Percentiles rank a stretch among this genome's conserved stretches.
phyloP scores from a whole-genome alignment of 2,329 filamentous ascomycete genomes.

The Fusarium metavorans region DNA sequence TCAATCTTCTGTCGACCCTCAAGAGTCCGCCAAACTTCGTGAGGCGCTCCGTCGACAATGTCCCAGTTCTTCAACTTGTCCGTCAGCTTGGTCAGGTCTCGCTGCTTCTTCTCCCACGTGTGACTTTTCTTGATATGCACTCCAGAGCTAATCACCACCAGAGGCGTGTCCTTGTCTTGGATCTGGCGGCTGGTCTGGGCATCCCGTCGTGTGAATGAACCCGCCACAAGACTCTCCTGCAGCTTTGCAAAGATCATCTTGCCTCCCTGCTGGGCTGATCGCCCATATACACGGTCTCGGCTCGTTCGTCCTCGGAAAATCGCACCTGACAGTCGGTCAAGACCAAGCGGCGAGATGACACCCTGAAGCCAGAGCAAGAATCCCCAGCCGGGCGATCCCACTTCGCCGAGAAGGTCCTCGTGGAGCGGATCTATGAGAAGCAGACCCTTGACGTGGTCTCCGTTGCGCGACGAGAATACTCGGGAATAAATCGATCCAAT shows the following conservation, averaged over 20 bases:
- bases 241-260: slow-evolving; percentile 91
- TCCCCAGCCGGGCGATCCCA: slow-evolving; percentile 77
- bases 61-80: slow-evolving; percentile 86
- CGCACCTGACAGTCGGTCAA: slow-evolving; percentile 83
- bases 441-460: slow-evolving; percentile 79
- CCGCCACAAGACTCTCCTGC: slow-evolving; percentile 91
- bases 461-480: slow-evolving; percentile 89
- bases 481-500: slow-evolving; percentile 90
- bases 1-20: slow-evolving; percentile 82
- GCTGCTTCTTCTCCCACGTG: slow-evolving; percentile 86
- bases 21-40: slow-evolving; percentile 84
- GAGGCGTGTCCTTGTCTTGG: slow-evolving; percentile 78
- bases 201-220: slow-evolving; percentile 86
- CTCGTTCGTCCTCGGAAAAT: slow-evolving; percentile 84
- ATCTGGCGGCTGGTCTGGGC: slow-evolving; percentile 83
- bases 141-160: slow-evolving; percentile 87
- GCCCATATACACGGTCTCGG: slow-evolving; percentile 87
- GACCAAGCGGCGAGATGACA: slow-evolving; percentile 85
- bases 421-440: slow-evolving; percentile 90
- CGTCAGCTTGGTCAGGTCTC: slow-evolving; percentile 85
- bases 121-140: slow-evolving; percentile 73
- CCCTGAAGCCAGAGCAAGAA: slow-evolving; percentile 91
- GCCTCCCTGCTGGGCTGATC: slow-evolving; percentile 80
- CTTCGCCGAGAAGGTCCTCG: slow-evolving; percentile 80
- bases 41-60: slow-evolving; percentile 84